phyloP scores from a whole-genome alignment of 257 asterid species.

The Solanum tarapatanum region DNA sequence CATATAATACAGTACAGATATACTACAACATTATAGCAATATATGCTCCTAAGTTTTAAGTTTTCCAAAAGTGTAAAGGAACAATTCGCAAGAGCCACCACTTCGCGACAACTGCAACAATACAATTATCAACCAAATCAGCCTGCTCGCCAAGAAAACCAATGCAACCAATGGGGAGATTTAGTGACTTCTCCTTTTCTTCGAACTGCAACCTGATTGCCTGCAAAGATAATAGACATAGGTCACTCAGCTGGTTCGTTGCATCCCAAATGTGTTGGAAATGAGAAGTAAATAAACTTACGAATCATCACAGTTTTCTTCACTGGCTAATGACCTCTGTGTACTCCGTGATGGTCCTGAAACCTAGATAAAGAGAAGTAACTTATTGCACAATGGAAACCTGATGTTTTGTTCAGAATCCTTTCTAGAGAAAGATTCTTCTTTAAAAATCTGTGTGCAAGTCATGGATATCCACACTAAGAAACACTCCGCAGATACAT shows the following conservation, averaged over 20 bases:
- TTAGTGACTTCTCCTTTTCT: slow-evolving; percentile 42
- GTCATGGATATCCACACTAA: background rate
- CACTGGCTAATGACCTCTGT: slow-evolving; percentile 52
- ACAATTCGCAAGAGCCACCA: slow-evolving; percentile 13
- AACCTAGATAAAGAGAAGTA: slow-evolving; percentile 20
- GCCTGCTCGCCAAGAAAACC: background rate
- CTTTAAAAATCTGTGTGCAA: background rate
- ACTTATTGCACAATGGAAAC: background rate
- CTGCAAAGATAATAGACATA: slow-evolving; percentile 19
- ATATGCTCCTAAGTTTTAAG: slow-evolving; percentile 15
- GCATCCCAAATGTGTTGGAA: background rate
- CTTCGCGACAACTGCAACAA: slow-evolving; percentile 12
- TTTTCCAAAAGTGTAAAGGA: slow-evolving; percentile 3
- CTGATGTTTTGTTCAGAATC: background rate
- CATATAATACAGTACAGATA: slow-evolving; percentile 9
- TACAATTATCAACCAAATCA: background rate
- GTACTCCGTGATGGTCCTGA: slow-evolving; percentile 36
- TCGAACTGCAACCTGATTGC: slow-evolving; percentile 52
- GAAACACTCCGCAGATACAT: background rate
- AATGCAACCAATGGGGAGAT: slow-evolving; percentile 19
- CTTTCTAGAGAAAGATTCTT: background rate
- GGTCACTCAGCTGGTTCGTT: background rate
- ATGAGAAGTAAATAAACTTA: slow-evolving; percentile 22
- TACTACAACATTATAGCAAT: slow-evolving; percentile 23
- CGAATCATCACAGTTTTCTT: slow-evolving; percentile 60